Evolutionary conservation across 768 basidiomycete genomes (phyloP).

Genomic region (Tulasnella sp.): DNA sequence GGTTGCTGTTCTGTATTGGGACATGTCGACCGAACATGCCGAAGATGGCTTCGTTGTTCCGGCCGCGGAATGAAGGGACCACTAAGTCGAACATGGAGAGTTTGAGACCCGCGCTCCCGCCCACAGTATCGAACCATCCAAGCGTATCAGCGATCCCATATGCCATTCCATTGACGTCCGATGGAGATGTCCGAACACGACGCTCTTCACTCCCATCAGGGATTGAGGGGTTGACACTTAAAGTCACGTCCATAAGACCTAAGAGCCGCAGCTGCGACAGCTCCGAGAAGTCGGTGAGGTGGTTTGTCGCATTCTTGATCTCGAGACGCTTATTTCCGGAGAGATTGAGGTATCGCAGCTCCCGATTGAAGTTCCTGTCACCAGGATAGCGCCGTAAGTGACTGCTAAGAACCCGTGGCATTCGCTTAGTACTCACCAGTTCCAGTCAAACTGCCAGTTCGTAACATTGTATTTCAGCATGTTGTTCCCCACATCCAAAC

Average conservation of each 20-base stretch:
- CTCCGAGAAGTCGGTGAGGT: slow-evolving; percentile 74
- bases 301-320: slow-evolving; percentile 46
- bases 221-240: slow-evolving; percentile 50
- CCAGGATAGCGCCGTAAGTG: too few species aligned
- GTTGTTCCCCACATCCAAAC: slow-evolving; percentile 91
- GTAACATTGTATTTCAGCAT: slow-evolving; percentile 92
- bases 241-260: slow-evolving; percentile 94
- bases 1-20: slow-evolving; percentile 33
- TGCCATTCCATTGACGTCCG: slow-evolving; percentile 81
- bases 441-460: slow-evolving; percentile 99
- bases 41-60: slow-evolving; percentile 75
- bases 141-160: slow-evolving; percentile 95
- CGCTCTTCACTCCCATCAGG: slow-evolving; percentile 62
- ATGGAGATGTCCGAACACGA: slow-evolving; percentile 82
- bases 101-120: slow-evolving; percentile 71
- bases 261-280: slow-evolving; percentile 76
- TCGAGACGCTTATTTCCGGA: slow-evolving; percentile 95
- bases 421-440: slow-evolving; percentile 55
- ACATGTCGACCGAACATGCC: slow-evolving; percentile 87
- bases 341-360: slow-evolving; percentile 85
- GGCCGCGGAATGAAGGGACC: slow-evolving; percentile 67
- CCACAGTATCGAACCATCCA: slow-evolving; percentile 42
- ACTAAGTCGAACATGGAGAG: slow-evolving; percentile 90
- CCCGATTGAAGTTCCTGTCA: slow-evolving; percentile 88
- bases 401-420: background rate